Base-by-base conservation (phyloP, 768 basidiomycete species). In the Phylloporus sp. region DNA sequence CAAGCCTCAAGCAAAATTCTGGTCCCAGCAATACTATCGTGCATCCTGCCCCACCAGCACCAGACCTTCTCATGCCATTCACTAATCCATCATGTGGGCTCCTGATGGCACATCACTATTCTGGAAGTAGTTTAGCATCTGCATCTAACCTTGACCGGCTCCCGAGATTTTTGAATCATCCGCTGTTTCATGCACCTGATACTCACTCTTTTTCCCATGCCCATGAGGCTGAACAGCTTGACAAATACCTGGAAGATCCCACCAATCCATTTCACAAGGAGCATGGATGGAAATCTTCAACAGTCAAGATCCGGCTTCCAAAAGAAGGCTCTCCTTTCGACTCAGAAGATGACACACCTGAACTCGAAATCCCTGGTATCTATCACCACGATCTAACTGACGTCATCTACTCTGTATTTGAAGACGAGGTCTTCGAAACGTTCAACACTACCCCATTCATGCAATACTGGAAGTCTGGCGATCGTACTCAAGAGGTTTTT, bases 31-130 rank as follows among this genome's bases (percentile, higher is more conserved):
- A n/a, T n/a, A n/a, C 9, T 31, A 15, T 31, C 7, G 29, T 15
- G 6, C 29, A 31, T 13, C 14, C 6, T n/a, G 29, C 15, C n/a
- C n/a, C n/a, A 3, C 29, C 29, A 31, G 15, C 14, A 31, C 15
- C 29, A 5, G 5, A n/a, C 29, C n/a, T 15, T 8, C n/a, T 31
- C 6, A 6, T 6, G 1, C 15, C 15, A 4, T 31, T 31, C 9
- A 31, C 15, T 15, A 31, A 31, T 31, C 29, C 29, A 6, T 26
- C 22, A 7, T 42, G 48, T 2, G 62, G 56, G 34, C 52, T 57
- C 0, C 62, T 71, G 17, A 61, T 68, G 60, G 18, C 46, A 4
- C 69, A 68, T 64, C 45, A 56, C 2, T 66, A 64, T 42, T 55
- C 53, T n/a, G n/a, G n/a, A n/a, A 62, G 64, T 31, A 31, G 15